Evolutionary conservation across 345 rosid species (phyloP).

Genomic region (Odontarrhena argentea): DNA sequence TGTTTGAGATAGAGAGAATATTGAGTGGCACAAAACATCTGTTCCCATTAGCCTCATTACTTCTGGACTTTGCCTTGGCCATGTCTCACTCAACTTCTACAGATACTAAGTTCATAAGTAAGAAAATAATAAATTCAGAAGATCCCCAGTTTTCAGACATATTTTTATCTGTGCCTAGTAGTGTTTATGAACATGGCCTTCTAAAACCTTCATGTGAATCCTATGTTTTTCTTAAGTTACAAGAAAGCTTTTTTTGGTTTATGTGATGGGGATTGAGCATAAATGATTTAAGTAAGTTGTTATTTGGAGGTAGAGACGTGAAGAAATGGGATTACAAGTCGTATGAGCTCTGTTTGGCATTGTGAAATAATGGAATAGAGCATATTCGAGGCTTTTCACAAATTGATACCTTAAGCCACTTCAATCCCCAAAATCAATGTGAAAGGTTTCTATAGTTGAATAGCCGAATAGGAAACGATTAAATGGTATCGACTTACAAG

Average conservation of each 20-base stretch:
- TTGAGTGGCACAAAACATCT: slow-evolving; percentile 33
- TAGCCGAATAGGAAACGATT: no score
- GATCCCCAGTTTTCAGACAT: neutral
- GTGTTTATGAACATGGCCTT: neutral
- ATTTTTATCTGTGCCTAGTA: neutral
- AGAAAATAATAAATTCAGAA: neutral
- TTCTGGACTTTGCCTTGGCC: neutral
- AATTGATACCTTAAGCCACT: slow-evolving; percentile 31
- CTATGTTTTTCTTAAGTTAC: neutral
- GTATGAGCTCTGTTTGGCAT: slow-evolving; percentile 39
- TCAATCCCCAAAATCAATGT: slow-evolving; percentile 4
- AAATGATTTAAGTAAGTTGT: neutral
- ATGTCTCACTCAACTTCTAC: slow-evolving; percentile 3
- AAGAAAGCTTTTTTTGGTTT: slow-evolving; percentile 23
- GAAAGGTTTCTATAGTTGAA: slow-evolving; percentile 19
- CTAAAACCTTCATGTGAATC: neutral
- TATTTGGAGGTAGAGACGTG: slow-evolving; percentile 42
- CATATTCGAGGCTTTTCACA: slow-evolving; percentile 41
- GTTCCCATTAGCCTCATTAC: slow-evolving; percentile 36
- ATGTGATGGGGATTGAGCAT: no score
- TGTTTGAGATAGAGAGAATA: slow-evolving; percentile 26
- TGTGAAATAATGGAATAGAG: slow-evolving; percentile 37
- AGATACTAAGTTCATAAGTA: neutral
- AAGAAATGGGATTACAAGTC: slow-evolving; percentile 27
- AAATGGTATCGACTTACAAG: neutral